Base-by-base conservation (phyloP, 2,329 filamentous ascomycete genomes). In the Celoporthe dispersa region DNA sequence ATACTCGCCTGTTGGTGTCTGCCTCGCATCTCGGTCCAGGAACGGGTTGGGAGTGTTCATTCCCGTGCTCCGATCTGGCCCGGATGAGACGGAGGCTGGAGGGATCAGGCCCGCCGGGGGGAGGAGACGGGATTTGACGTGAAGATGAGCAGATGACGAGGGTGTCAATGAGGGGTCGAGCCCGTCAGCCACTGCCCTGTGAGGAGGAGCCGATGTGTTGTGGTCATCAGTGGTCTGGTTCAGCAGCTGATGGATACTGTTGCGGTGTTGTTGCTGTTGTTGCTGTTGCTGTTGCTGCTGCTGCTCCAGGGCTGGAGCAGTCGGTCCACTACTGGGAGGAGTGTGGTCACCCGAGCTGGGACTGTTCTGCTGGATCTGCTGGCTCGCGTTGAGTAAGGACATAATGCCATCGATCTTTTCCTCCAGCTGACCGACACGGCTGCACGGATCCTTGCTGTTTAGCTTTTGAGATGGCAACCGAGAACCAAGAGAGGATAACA, bases 321-420 rank as follows among this genome's bases (percentile, higher is more conserved):
- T 39, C 28, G 64, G 62, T 19, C 60, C 61, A 55, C 64, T 71
- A 35, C 64, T 70, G 25, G 70, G 68, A 35, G 70, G 70, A 39
- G 66, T 70, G 6, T 72, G 74, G 37, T 65, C 68, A 39, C 59
- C 70, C 22, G 68, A 66, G 9, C 68, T 75, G 64, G 59, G 71
- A 19, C 71, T 72, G 44, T 71, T 71, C 22, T 72, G 71, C 44
- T 74, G 74, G 14, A 75, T 73, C 51, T 76, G 75, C 28, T 78
- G 77, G 62, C 74, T 78, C 19, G 76, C 76, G 6, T 79, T 77
- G 11, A 81, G 76, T 6, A 81, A 76, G 4, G 78, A 80, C 64
- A 82, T 78, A 31, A 82, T 77, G 53, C 79, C 79, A n/a, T 82
- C 80, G 39, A 82, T 80, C 70, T 81, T 82, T 66, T 79, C 76